These are phyloP conservation scores for Pistacia atlantica DNA, from an alignment of 345 rosid genomes.

Conservation along the genomic window DNA sequence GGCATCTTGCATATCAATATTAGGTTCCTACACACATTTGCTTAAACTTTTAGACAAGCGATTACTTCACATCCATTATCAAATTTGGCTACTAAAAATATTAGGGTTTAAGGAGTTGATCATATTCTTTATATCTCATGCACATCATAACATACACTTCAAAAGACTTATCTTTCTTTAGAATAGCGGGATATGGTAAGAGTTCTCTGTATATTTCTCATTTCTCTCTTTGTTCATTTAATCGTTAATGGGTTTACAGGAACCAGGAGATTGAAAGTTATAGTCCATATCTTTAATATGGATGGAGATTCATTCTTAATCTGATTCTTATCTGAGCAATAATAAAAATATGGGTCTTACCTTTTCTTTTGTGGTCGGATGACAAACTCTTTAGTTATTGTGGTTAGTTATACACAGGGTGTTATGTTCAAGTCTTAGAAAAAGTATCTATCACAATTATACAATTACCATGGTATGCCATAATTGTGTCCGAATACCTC, in stretches of 20 bases:
- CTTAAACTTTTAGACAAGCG: too few species aligned
- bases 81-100: too few species aligned
- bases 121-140: background rate
- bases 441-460: too few species aligned
- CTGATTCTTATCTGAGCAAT: background rate
- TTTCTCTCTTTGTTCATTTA: background rate
- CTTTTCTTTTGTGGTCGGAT: too few species aligned
- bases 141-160: background rate
- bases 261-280: background rate
- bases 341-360: background rate
- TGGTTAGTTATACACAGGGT: too few species aligned
- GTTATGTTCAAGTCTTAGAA: too few species aligned
- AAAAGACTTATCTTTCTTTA: background rate
- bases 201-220: background rate
- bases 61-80: too few species aligned
- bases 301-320: background rate
- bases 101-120: background rate
- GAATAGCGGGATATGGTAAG: background rate
- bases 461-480: too few species aligned
- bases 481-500: too few species aligned
- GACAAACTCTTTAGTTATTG: too few species aligned
- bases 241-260: background rate
- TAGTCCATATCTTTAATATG: background rate
- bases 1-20: too few species aligned
- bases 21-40: too few species aligned